phyloP scores from a whole-genome alignment of 2,329 filamentous ascomycete species.

The Xylariaceae sp. region DNA sequence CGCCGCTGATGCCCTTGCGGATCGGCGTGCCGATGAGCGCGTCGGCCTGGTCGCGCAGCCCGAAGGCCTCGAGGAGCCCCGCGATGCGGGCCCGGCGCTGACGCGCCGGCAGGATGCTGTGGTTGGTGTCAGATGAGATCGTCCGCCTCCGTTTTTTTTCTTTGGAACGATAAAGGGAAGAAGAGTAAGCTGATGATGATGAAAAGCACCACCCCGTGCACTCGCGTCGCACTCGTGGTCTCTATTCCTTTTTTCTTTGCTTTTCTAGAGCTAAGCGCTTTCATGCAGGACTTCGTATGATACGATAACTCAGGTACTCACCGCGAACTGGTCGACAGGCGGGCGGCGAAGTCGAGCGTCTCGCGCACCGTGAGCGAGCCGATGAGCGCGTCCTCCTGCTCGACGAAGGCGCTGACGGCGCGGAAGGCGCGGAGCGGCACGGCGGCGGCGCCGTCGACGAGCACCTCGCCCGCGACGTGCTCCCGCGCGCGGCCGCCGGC shows the following conservation, averaged over 20 bases:
- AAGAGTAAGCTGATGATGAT: no score
- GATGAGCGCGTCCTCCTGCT: slow-evolving; percentile 81
- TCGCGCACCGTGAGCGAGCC: slow-evolving; percentile 74
- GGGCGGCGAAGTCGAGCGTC: slow-evolving; percentile 70
- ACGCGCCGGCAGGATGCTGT: slow-evolving; percentile 32
- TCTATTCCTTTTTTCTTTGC: no score
- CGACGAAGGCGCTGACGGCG: slow-evolving; percentile 67
- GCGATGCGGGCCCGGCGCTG: slow-evolving; percentile 58
- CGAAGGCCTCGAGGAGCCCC: slow-evolving; percentile 63
- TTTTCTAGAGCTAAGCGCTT: no score
- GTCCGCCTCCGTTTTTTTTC: not conserved
- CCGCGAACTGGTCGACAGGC: slow-evolving; percentile 50
- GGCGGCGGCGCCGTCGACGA: slow-evolving; percentile 53
- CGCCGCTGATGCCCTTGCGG: slow-evolving; percentile 74
- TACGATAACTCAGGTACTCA: no score
- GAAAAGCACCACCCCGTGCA: no score
- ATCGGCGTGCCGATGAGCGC: slow-evolving; percentile 76
- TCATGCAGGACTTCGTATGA: no score
- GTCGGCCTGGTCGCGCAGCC: slow-evolving; percentile 60
- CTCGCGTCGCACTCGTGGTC: no score
- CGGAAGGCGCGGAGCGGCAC: slow-evolving; percentile 50
- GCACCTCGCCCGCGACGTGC: slow-evolving; percentile 42
- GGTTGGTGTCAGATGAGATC: no score
- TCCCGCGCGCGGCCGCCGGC: slow-evolving; percentile 43
- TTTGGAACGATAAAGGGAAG: no score